Conservation (phyloP, 2,329 filamentous ascomycete genomes). For the Arthrobotrys megalospora region DNA sequence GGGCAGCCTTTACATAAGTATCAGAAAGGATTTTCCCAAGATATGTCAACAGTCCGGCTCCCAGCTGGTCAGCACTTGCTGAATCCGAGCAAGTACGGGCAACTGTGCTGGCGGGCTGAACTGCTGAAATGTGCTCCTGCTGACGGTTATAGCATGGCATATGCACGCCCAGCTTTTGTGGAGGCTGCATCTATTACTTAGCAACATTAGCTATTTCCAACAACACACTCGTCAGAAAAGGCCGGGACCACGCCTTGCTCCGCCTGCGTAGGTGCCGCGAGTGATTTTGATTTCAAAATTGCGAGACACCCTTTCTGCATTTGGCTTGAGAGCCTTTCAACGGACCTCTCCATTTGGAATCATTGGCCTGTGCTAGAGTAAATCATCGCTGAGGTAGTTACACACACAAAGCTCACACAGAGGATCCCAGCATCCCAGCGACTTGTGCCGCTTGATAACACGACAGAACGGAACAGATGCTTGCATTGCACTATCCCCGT, state of each 20-base stretch:
- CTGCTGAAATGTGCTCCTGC: conserved; percentile 9
- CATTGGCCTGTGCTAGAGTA: not conserved
- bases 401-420: not conserved
- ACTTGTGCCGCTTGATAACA: conserved; percentile 7
- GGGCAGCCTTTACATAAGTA: conserved; percentile 32
- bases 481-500: not conserved
- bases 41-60: conserved; percentile 38
- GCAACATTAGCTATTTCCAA: conserved; percentile 46
- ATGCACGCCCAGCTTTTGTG: conserved; percentile 41
- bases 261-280: conserved; percentile 20
- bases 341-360: conserved; percentile 27
- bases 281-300: conserved; percentile 23
- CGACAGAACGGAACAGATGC: not conserved
- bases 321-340: conserved; percentile 19
- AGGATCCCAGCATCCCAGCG: not conserved
- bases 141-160: conserved; percentile 31
- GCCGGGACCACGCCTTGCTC: conserved; percentile 27
- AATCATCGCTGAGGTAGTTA: not conserved
- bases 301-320: conserved; percentile 36
- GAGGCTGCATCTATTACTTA: not conserved
- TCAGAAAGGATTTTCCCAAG: conserved; percentile 35
- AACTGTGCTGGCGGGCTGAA: conserved; percentile 54
- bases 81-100: conserved; percentile 34
- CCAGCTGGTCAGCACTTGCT: conserved; percentile 55
- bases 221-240: conserved; percentile 31